Conservation (phyloP, 768 basidiomycete genomes). For the Clavaria fumosa region DNA sequence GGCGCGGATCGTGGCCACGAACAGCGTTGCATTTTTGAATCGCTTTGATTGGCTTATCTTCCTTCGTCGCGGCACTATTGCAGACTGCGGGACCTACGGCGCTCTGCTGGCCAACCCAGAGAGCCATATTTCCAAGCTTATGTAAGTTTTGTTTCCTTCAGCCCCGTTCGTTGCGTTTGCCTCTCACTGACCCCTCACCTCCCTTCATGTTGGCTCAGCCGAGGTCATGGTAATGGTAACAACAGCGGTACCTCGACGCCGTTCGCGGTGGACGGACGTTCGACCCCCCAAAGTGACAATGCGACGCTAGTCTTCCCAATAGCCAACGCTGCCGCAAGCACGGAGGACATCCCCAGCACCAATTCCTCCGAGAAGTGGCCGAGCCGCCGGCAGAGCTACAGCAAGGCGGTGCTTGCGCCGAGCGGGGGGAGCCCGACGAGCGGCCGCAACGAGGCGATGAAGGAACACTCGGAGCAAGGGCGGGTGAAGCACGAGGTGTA, state of each 20-base stretch:
- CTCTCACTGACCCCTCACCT: not conserved
- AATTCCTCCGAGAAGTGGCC: too few relatives aligned
- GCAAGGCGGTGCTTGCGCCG: conserved; percentile 39
- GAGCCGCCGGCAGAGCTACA: conserved; percentile 30
- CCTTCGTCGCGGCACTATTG: conserved; percentile 67
- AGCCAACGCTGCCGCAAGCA: too few relatives aligned
- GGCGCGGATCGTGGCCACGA: conserved; percentile 76
- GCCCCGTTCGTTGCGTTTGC: too few relatives aligned
- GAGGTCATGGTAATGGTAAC: conserved; percentile 29
- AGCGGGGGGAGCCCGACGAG: conserved; percentile 23
- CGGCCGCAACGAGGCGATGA: conserved; percentile 33
- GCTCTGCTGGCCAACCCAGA: conserved; percentile 42
- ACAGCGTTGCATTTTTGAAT: conserved; percentile 70
- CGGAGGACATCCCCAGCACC: too few relatives aligned
- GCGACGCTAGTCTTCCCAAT: too few relatives aligned
- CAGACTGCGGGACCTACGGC: conserved; percentile 58
- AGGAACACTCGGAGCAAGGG: conserved; percentile 69
- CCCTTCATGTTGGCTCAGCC: conserved; percentile 14
- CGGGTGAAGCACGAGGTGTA: conserved; percentile 70
- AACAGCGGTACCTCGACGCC: conserved; percentile 36
- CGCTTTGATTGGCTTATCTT: conserved; percentile 64
- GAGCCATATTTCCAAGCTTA: conserved; percentile 56
- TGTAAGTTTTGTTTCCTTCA: too few relatives aligned
- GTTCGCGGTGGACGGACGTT: conserved; percentile 22
- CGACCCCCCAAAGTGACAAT: conserved; percentile 20